Evolutionary conservation across 2,329 filamentous ascomycete species (phyloP).

Genomic region (Aspergillus hiratsukae): DNA sequence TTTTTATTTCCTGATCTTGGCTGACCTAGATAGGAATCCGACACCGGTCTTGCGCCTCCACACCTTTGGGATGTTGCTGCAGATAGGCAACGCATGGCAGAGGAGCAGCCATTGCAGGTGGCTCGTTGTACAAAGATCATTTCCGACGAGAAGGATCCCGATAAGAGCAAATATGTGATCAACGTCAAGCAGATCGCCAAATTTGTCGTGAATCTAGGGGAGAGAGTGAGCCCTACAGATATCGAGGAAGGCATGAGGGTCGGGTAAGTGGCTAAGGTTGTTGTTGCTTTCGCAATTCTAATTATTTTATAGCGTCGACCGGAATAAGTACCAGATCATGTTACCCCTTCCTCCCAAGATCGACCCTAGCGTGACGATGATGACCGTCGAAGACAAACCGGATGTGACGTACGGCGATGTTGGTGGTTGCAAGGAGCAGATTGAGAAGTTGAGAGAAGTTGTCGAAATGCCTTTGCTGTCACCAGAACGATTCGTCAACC

Average conservation of each 20-base stretch:
- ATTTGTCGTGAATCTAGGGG: conserved; percentile 96
- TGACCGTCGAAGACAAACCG: conserved; percentile 99
- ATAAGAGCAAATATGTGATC: conserved; percentile 99
- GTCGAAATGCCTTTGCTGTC: conserved; percentile 97
- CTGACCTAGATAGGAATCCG: conserved; percentile 67
- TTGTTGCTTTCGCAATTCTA: background rate
- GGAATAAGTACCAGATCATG: conserved; percentile 99
- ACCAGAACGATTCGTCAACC: conserved; percentile 92
- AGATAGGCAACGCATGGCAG: conserved; percentile 95
- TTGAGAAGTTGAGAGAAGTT: conserved; percentile 97
- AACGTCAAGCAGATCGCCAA: conserved; percentile 99
- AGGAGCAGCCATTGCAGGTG: conserved; percentile 96
- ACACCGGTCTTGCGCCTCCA: conserved; percentile 94
- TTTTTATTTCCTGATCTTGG: conserved; percentile 23
- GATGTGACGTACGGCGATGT: conserved; percentile 99
- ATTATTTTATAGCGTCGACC: conserved; percentile 63
- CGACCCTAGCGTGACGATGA: conserved; percentile 98
- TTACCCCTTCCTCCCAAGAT: conserved; percentile 96
- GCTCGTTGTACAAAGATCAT: conserved; percentile 99
- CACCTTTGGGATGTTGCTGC: conserved; percentile 98
- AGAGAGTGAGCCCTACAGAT: conserved; percentile 95
- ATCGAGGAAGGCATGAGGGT: conserved; percentile 99
- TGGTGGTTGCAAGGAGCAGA: conserved; percentile 98
- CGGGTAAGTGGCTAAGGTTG: conserved; percentile 50
- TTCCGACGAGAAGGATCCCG: conserved; percentile 86